Percentiles rank a stretch among this genome's conserved stretches.
These are phyloP conservation scores for Spatholobus suberectus DNA, from an alignment of 306 rosid genomes.

Conservation along the genomic window DNA sequence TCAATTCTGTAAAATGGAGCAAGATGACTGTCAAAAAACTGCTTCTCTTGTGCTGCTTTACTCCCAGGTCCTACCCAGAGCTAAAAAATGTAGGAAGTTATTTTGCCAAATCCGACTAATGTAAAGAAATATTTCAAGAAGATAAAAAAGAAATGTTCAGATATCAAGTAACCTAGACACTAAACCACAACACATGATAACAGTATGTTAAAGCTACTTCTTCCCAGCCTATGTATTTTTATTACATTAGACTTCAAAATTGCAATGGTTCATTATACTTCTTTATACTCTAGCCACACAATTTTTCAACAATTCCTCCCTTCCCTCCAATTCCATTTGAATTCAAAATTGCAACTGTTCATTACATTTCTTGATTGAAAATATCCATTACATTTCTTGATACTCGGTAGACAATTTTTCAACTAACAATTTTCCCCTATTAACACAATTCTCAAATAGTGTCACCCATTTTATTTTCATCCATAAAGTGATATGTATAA, in stretches of 20 bases:
- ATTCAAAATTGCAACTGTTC: conserved; percentile 25
- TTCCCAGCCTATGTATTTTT: conserved; percentile 16
- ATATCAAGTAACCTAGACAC: conserved; percentile 26
- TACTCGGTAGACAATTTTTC: too few relatives aligned
- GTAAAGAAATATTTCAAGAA: conserved; percentile 16
- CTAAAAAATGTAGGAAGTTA: conserved; percentile 59
- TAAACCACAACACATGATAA: conserved; percentile 33
- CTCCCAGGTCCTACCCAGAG: conserved; percentile 99
- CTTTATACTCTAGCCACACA: conserved; percentile 24
- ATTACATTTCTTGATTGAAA: conserved; percentile 4
- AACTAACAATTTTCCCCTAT: background rate
- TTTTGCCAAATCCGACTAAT: conserved; percentile 28
- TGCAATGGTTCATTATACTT: conserved; percentile 20
- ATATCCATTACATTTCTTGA: too few relatives aligned
- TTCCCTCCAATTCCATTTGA: background rate
- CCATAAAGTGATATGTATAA: conserved; percentile 15
- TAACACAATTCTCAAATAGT: conserved; percentile 3
- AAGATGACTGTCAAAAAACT: conserved; percentile 85
- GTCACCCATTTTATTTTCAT: background rate
- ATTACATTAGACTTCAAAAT: conserved; percentile 26
- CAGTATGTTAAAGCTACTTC: conserved; percentile 13
- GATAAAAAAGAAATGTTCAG: conserved; percentile 1
- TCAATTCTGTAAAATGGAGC: conserved; percentile 99
- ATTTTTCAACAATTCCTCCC: background rate
- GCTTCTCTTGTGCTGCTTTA: conserved; percentile 91